Evolutionary conservation across 805 yeast genomes (phyloP), one percentile per base, ranked within the genome.

Genomic region (Pichia gijzeniarum): DNA sequence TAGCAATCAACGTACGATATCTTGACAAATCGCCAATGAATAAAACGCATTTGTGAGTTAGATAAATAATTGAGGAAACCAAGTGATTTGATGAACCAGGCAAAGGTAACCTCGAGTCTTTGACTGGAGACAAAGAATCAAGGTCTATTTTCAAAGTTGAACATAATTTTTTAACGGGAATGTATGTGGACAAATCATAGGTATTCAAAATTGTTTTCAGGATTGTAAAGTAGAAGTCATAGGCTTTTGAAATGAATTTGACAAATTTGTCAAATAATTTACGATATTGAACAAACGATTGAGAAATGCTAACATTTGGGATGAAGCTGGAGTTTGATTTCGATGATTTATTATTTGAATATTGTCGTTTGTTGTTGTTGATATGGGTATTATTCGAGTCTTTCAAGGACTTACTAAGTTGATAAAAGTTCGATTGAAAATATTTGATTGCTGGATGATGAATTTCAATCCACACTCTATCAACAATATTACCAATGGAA

Each of bases 381-480:
- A 50, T 47, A 42, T 47, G 31, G 22, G 38, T 48, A 50, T 47
- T 35, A 51, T 41, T 38, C 14, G 12, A 21, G 22, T 38, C 41
- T 22, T 41, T 43, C 13, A n/a, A 25, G 18, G 41, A 21, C 30
- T 39, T 38, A 28, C 17, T 42, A 5, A 59, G 25, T 10, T 47
- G 41, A 19, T 53, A 50, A 44, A 65, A 61, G 55, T 64, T 68
- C 10, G 59, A 53, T 55, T 76, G 79, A 53, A 72, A 81, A 57
- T 72, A 72, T 52, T 79, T 80, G 49, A 82, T 70, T 2, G 78
- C 73, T 2, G 87, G 87, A 53, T 79, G 78, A 52, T 79, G 83
- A 50, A 83, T 70, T 5, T 77, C 76, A 28, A 68, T 58, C 89
- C 89, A 83, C 18, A 79, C 60, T 4, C 59, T 53, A 42, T 78